Evolutionary conservation across 2,329 filamentous ascomycete species (phyloP).

Genomic region (Aspergillus ruber): DNA sequence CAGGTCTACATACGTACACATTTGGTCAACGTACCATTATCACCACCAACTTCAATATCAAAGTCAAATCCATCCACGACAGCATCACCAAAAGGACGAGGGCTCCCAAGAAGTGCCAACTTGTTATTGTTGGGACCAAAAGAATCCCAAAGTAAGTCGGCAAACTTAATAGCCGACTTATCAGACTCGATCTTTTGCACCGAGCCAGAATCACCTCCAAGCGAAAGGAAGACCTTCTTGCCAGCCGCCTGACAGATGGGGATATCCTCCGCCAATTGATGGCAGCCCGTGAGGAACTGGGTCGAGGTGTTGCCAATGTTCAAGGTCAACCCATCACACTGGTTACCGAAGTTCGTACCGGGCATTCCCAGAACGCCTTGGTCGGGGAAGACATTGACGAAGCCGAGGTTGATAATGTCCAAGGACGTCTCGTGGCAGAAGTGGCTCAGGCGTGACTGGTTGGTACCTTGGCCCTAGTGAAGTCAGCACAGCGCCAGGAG

Average conservation of each 20-base stretch:
- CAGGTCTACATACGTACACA: neutral
- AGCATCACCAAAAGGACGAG: constrained; percentile 44
- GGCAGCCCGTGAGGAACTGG: constrained; percentile 39
- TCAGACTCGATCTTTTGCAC: constrained; percentile 40
- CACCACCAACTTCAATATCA: constrained; percentile 35
- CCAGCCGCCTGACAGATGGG: constrained; percentile 34
- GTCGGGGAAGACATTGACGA: constrained; percentile 50
- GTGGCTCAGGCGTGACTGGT: constrained; percentile 43
- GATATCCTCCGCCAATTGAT: constrained; percentile 39
- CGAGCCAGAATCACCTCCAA: constrained; percentile 39
- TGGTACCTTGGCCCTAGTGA: constrained; percentile 45
- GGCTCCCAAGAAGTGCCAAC: constrained; percentile 27
- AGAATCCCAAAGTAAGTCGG: constrained; percentile 45
- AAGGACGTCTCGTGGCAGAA: constrained; percentile 47
- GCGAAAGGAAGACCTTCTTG: constrained; percentile 42
- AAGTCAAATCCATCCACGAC: constrained; percentile 50
- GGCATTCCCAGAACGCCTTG: constrained; percentile 42
- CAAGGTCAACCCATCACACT: constrained; percentile 42
- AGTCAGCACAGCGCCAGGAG: neutral
- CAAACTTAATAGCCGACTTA: constrained; percentile 39
- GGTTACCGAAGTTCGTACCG: constrained; percentile 52
- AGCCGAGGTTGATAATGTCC: constrained; percentile 53
- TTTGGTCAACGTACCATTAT: constrained; percentile 20
- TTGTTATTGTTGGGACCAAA: constrained; percentile 39
- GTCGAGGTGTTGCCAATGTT: constrained; percentile 32